Base-by-base conservation (phyloP, 1,284 basidiomycete species). In the Phlebopus sp. region DNA sequence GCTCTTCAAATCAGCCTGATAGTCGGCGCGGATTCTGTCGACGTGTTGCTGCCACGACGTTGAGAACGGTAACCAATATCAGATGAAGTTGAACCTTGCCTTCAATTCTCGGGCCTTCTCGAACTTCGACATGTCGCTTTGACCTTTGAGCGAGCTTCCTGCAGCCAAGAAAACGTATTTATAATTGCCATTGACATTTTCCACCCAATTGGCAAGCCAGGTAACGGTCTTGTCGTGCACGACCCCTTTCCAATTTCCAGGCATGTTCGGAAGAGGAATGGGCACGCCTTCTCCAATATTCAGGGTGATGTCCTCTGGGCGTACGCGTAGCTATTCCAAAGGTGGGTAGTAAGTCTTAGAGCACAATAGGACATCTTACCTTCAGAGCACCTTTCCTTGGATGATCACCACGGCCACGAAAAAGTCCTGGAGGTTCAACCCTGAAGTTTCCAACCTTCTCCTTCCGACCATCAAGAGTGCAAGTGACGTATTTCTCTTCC, bases 361-460 rank as follows among this genome's bases (percentile, higher is more conserved):
- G 37, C 36, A 44, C 42, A 14, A 14, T 6, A n/a, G 3, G 42
- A 6, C 27, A 8, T 60, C 69, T 58, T 59, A 93, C 92, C 80
- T 99, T 99, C 53, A 98, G 77, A 44, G 86, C 87, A 19, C 97
- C 97, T 68, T 97, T 98, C 77, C 91, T 95, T 1, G 97, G 97
- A 70, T 99, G 97, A 60, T 97, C 93, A 50, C 97, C 97, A 56
- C 97, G 94, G 51, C 97, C 97, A 69, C 96, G 79, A 74, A 99
- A 99, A 37, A 99, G 75, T 36, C 94, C 93, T 15, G 97, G 97
- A 63, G 97, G 97, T 77, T 99, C 97, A 42, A 98, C 86, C 56
- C 94, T 84, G 76, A 99, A 98, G 73, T 99, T 99, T 47, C 97
- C 97, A 44, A 97, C 84, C 68, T 97, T 97, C 74, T 99, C 97